Conservation (phyloP, 73 alveolate species). For the Urostyla sp. region DNA sequence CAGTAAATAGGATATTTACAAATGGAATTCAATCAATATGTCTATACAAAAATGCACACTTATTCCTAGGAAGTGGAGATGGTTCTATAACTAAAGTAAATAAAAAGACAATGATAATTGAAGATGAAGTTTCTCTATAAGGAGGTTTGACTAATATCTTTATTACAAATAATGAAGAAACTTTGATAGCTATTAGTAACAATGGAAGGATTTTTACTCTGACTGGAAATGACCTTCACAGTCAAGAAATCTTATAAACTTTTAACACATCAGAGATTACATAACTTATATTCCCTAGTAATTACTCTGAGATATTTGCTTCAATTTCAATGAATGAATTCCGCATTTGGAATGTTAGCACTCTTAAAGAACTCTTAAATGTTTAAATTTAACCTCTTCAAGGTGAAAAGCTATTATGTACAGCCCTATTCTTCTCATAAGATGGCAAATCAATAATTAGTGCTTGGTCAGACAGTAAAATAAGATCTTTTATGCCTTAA, state of each 20-base stretch:
- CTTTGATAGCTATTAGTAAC: slow-evolving; percentile 70
- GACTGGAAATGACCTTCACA: slow-evolving; percentile 70
- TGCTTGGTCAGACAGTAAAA: slow-evolving; percentile 87
- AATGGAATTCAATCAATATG: slow-evolving; percentile 71
- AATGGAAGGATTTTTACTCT: slow-evolving; percentile 66
- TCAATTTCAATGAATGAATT: slow-evolving; percentile 75
- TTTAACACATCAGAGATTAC: slow-evolving; percentile 64
- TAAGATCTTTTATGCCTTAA: slow-evolving; percentile 81
- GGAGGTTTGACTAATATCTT: slow-evolving; percentile 81
- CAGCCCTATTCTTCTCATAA: slow-evolving; percentile 68
- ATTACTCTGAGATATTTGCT: slow-evolving; percentile 75
- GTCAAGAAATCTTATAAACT: slow-evolving; percentile 68
- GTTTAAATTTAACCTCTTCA: slow-evolving; percentile 68
- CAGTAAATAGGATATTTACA: slow-evolving; percentile 73
- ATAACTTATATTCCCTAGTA: slow-evolving; percentile 61
- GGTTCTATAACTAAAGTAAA: slow-evolving; percentile 79
- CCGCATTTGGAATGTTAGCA: slow-evolving; percentile 78
- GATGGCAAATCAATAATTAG: slow-evolving; percentile 76
- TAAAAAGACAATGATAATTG: slow-evolving; percentile 64
- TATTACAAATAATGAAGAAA: slow-evolving; percentile 64
- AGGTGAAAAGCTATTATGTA: slow-evolving; percentile 59
- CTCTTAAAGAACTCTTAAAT: slow-evolving; percentile 78
- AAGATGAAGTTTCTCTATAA: slow-evolving; percentile 72
- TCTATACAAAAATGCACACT: slow-evolving; percentile 65
- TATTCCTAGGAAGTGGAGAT: slow-evolving; percentile 82